A percentile compares a stretch with the other conserved stretches of the same genome.
These are phyloP conservation scores for Penicillium verhagenii DNA, from an alignment of 495 filamentous ascomycete species.

Conservation along the genomic window DNA sequence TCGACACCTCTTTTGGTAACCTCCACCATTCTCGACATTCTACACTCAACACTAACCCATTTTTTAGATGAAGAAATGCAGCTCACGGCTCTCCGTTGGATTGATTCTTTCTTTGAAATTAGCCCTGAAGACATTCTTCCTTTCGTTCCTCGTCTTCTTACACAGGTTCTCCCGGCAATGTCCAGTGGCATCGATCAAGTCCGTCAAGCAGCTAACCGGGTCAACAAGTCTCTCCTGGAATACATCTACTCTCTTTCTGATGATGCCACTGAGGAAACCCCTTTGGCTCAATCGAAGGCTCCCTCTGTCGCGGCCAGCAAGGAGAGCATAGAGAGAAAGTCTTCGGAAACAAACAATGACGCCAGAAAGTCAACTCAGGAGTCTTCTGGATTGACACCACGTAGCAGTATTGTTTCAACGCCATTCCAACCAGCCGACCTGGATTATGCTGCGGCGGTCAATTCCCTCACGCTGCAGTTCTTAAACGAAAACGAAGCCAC, in stretches of 20 bases:
- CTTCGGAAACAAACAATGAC: slow-evolving; percentile 35
- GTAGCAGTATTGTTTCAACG: slow-evolving; percentile 40
- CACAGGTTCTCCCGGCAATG: slow-evolving; percentile 91
- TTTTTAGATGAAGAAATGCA: slow-evolving; percentile 78
- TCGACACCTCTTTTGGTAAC: slow-evolving; percentile 77
- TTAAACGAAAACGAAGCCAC: slow-evolving; percentile 96
- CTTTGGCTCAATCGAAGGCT: slow-evolving; percentile 34
- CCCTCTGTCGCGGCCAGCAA: slow-evolving; percentile 47
- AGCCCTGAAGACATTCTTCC: slow-evolving; percentile 96
- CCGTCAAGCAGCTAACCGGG: slow-evolving; percentile 79
- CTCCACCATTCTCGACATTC: not conserved
- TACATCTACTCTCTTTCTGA: slow-evolving; percentile 90
- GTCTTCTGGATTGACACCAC: slow-evolving; percentile 46
- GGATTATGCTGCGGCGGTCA: slow-evolving; percentile 97
- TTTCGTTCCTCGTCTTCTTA: slow-evolving; percentile 87
- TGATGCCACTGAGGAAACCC: slow-evolving; percentile 53
- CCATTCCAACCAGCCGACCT: slow-evolving; percentile 61
- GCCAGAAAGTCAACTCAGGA: slow-evolving; percentile 35
- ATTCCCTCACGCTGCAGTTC: slow-evolving; percentile 89
- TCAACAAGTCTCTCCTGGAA: slow-evolving; percentile 86
- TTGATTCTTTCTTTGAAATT: slow-evolving; percentile 94
- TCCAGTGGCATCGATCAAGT: slow-evolving; percentile 87
- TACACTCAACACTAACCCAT: slow-evolving; percentile 7
- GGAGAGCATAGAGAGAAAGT: slow-evolving; percentile 51
- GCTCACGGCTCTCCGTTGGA: slow-evolving; percentile 89